Evolutionary conservation across 2,329 filamentous ascomycete species (phyloP).

Genomic region (Aspergillus neoniger): DNA sequence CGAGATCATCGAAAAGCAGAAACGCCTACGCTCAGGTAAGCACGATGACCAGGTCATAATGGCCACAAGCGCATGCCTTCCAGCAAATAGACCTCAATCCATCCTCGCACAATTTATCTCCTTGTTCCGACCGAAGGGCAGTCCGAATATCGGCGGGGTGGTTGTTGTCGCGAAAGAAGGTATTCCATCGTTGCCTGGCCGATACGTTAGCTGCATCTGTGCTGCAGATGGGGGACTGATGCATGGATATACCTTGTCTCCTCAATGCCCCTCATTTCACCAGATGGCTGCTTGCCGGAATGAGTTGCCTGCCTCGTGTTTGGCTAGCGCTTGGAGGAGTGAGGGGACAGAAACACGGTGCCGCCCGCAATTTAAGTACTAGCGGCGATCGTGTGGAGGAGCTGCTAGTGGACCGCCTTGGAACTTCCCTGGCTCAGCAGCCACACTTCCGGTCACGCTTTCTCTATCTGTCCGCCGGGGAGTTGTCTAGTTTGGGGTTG

Average conservation of each 20-base stretch:
- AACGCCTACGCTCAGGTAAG: slow-evolving; percentile 62
- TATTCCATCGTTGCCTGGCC: slow-evolving; percentile 66
- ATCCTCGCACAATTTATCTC: slow-evolving; percentile 65
- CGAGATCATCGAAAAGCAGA: slow-evolving; percentile 70
- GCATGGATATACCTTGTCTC: slow-evolving; percentile 52
- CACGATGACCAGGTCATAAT: slow-evolving; percentile 16
- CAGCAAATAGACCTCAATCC: slow-evolving; percentile 86
- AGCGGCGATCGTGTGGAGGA: not conserved
- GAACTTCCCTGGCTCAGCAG: not conserved
- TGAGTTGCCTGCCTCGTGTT: slow-evolving; percentile 1
- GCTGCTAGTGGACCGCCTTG: not conserved
- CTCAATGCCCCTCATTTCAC: slow-evolving; percentile 56
- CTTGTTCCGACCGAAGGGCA: slow-evolving; percentile 62
- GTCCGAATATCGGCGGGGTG: slow-evolving; percentile 63
- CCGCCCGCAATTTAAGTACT: slow-evolving; percentile 4
- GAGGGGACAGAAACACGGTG: slow-evolving; percentile 3
- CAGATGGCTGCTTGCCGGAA: slow-evolving; percentile 13
- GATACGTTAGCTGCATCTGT: slow-evolving; percentile 6
- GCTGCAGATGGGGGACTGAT: not conserved
- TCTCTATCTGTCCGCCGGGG: not conserved
- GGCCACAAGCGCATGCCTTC: slow-evolving; percentile 63
- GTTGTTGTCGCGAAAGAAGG: slow-evolving; percentile 58
- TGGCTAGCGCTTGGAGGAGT: not conserved
- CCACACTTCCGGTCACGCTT: not conserved
- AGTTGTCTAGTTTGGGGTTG: too few relatives aligned